Evolutionary conservation across 805 yeast species (phyloP).

Genomic region (Kluyveromyces lactis): DNA sequence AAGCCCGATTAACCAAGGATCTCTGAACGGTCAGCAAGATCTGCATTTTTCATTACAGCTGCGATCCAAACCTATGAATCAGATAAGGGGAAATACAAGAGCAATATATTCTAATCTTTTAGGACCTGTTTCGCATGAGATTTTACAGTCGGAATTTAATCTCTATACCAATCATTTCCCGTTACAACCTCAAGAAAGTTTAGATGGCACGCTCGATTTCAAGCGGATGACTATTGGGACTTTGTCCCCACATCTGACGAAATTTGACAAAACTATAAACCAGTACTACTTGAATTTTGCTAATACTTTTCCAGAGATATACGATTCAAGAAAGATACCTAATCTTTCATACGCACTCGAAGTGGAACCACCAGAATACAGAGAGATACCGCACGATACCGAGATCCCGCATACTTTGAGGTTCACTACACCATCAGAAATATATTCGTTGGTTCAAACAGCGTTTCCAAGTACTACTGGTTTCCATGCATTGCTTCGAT

Average conservation of each 20-base stretch:
- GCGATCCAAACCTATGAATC: neutral
- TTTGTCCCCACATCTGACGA: conserved; percentile 6
- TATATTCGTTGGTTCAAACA: conserved; percentile 61
- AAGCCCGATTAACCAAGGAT: conserved; percentile 2
- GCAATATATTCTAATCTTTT: conserved; percentile 18
- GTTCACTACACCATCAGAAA: conserved; percentile 63
- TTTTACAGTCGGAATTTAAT: conserved; percentile 19
- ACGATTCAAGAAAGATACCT: conserved; percentile 18
- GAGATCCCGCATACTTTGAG: conserved; percentile 29
- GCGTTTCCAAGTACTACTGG: conserved; percentile 92
- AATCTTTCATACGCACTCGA: conserved; percentile 21
- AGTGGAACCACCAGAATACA: conserved; percentile 16
- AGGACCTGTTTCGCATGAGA: conserved; percentile 22
- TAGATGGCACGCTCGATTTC: conserved; percentile 14
- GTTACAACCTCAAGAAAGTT: conserved; percentile 19
- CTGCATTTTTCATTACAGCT: neutral
- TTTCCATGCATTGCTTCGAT: conserved; percentile 71
- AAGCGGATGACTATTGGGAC: conserved; percentile 12
- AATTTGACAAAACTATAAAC: conserved; percentile 51
- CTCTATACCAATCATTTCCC: conserved; percentile 26
- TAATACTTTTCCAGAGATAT: conserved; percentile 53
- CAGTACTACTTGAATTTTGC: conserved; percentile 57
- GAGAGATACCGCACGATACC: conserved; percentile 15
- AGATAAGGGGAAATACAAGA: conserved; percentile 1
- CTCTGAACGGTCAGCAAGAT: neutral